Evolutionary conservation across 306 rosid genomes (phyloP).

Genomic region (Cucumis melo): DNA sequence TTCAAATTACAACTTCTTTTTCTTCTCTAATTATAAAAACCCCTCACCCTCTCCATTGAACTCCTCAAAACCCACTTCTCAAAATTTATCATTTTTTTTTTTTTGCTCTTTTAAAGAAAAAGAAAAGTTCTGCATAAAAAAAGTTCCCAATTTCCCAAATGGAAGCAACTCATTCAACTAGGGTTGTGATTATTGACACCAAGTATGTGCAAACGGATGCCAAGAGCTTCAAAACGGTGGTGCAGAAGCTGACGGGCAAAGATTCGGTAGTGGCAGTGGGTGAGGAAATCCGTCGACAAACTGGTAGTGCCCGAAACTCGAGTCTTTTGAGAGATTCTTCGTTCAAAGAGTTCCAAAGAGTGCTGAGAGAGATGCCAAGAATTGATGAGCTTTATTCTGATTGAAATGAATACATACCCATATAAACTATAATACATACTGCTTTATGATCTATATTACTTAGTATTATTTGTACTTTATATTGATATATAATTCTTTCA

Average conservation of each 20-base stretch:
- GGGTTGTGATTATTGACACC: slow-evolving; percentile 61
- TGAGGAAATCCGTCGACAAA: not conserved
- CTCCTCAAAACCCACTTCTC: slow-evolving; percentile 6
- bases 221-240: slow-evolving; percentile 53
- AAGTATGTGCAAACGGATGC: slow-evolving; percentile 67
- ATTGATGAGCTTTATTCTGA: slow-evolving; percentile 21
- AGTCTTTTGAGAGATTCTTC: slow-evolving; percentile 33
- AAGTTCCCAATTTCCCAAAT: not conserved
- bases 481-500: not conserved
- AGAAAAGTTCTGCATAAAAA: not conserved
- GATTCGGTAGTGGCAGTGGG: slow-evolving; percentile 14
- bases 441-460: not conserved
- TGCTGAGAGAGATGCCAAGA: slow-evolving; percentile 45
- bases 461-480: not conserved
- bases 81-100: not conserved
- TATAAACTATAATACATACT: not conserved
- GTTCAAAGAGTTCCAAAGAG: slow-evolving; percentile 49
- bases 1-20: not conserved
- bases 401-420: not conserved
- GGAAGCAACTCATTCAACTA: slow-evolving; percentile 20
- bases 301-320: not conserved
- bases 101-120: not conserved
- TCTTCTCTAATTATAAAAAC: not conserved
- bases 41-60: not conserved
- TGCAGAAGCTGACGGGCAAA: slow-evolving; percentile 63